Evolutionary conservation across 208 protist species (phyloP), one percentile per base, ranked within the genome.

Genomic region (Leptomonas seymouri): DNA sequence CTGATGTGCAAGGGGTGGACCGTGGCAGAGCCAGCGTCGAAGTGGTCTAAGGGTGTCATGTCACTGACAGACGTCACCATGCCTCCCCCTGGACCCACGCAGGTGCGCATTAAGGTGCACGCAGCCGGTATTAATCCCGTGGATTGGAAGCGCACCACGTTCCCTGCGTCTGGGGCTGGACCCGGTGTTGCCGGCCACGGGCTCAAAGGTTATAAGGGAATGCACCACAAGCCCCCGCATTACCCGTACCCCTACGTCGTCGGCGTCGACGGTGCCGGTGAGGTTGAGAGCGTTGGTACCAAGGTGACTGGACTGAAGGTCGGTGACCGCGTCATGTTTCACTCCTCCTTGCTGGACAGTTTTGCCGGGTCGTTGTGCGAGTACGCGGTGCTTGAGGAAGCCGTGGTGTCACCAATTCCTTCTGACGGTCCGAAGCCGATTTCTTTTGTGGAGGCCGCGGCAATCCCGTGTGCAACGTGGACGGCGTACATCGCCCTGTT

Each of bases 401-500:
- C 82, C n/a, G 76, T 70, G 1, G 60, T 87, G 31, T 59, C 76
- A 15, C 71, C 69, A n/a, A 86, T 93, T 51, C 80, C 84, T 20
- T 44, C 51, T 16, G 27, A 21, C 39, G 61, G 54, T 28, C 27
- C 61, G 44, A 67, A 49, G 63, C 45, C 66, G 28, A 74, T 93
- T 54, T 78, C 81, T 45, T 95, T 90, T 54, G 62, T 80, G 20
- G 87, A 92, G 54, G 88, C 88, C 0, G 86, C 89, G 16, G 67
- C 83, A 14, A 74, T 96, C 15, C 89, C 91, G 8, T 72, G 67
- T 27, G 80, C 89, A n/a, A 81, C 75, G 23, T 82, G 76, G 57
- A 82, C 89, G 4, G 91, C 80, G 25, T 93, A 91, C 58, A 57
- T 93, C 16, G 83, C 82, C 6, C 66, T 96, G 31, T 91, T 91